A percentile compares a stretch with the other conserved stretches of the same genome.
phyloP scores from a whole-genome alignment of 2,329 filamentous ascomycete species.

The Chaetomium sp. region DNA sequence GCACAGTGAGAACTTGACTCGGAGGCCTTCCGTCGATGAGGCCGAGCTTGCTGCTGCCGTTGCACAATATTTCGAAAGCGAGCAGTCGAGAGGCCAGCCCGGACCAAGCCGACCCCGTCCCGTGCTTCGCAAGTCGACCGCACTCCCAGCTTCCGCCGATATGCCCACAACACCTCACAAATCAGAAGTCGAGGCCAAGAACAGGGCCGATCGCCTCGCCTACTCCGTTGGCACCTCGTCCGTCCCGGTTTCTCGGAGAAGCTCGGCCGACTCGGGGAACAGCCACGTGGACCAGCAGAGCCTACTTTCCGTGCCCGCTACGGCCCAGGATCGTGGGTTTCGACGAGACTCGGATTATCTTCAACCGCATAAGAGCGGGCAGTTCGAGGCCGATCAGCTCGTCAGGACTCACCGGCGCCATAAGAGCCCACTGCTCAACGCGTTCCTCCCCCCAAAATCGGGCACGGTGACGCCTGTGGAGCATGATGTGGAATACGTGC shows the following conservation, averaged over 20 bases:
- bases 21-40: conserved; percentile 24
- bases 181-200: conserved; percentile 31
- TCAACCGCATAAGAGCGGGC: conserved; percentile 13
- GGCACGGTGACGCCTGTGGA: conserved; percentile 40
- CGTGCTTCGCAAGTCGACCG: conserved; percentile 23
- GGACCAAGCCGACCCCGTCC: conserved; percentile 23
- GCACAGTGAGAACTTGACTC: conserved; percentile 6
- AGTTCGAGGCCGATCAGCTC: conserved; percentile 20
- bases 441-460: conserved; percentile 36
- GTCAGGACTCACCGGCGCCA: conserved; percentile 20
- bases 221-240: conserved; percentile 29
- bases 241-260: conserved; percentile 24
- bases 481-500: conserved; percentile 57
- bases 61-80: conserved; percentile 21
- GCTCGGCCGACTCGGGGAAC: conserved; percentile 24
- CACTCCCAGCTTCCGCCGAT: conserved; percentile 16
- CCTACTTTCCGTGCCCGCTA: conserved; percentile 6
- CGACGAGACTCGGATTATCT: conserved; percentile 4
- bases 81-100: conserved; percentile 16
- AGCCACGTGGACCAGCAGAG: conserved; percentile 2
- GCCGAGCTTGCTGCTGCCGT: conserved; percentile 24
- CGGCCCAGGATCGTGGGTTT: conserved; percentile 8
- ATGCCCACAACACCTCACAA: conserved; percentile 14
- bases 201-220: conserved; percentile 31
- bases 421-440: conserved; percentile 16